Evolutionary conservation across 257 asterid species (phyloP).

Genomic region (Przewalskia tangutica): DNA sequence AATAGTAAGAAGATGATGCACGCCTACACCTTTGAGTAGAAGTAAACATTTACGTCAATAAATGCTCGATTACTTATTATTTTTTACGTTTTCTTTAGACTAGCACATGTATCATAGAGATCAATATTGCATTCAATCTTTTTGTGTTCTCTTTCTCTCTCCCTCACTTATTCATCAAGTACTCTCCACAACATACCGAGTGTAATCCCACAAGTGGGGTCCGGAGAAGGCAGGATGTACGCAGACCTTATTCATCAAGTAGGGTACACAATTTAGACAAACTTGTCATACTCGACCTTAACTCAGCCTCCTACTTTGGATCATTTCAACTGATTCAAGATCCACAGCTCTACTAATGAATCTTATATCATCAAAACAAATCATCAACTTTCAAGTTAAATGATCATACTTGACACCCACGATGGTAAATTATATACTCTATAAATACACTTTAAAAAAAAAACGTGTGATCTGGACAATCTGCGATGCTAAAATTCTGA

Average conservation of each 20-base stretch:
- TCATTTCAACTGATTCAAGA: not conserved
- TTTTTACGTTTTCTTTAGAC: not conserved
- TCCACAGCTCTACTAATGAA: not conserved
- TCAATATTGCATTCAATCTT: not conserved
- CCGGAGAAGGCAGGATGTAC: no score
- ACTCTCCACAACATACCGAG: no score
- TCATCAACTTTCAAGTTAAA: not conserved
- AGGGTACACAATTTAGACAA: not conserved
- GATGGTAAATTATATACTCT: slow-evolving; percentile 16
- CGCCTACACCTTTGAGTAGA: not conserved
- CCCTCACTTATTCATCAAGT: not conserved
- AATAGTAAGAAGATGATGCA: not conserved
- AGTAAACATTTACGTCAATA: not conserved
- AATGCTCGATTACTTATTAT: not conserved
- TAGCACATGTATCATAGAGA: not conserved
- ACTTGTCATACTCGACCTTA: not conserved
- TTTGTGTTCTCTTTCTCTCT: not conserved
- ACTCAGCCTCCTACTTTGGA: not conserved
- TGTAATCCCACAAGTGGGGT: no score
- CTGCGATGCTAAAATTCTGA: slow-evolving; percentile 31
- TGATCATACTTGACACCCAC: slow-evolving; percentile 17
- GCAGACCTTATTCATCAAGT: not conserved
- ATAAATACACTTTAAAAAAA: slow-evolving; percentile 18
- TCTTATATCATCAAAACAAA: not conserved
- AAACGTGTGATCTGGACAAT: slow-evolving; percentile 45